Evolutionary conservation across 2,329 filamentous ascomycete species (phyloP).

Genomic region (Botryosphaeria agaves): DNA sequence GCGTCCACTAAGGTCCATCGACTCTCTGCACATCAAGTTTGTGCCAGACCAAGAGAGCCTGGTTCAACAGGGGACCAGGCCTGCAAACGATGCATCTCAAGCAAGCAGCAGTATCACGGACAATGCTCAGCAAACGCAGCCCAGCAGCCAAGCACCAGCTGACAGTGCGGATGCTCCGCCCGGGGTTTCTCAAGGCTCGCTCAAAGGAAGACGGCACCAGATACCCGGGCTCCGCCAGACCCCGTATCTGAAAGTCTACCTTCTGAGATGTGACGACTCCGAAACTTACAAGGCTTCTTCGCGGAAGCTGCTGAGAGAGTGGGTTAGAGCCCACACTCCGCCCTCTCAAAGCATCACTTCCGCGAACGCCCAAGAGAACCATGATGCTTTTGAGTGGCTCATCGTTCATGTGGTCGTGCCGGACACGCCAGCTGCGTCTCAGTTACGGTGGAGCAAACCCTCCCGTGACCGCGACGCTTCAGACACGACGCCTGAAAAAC

Average conservation of each 20-base stretch:
- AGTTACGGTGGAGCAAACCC: conserved; percentile 46
- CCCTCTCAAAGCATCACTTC: conserved; percentile 37
- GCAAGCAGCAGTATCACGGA: not conserved
- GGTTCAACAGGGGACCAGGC: no score
- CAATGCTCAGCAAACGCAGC: not conserved
- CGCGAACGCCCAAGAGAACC: conserved; percentile 62
- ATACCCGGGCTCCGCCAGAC: conserved; percentile 87
- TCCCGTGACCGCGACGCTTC: conserved; percentile 25
- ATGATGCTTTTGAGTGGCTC: conserved; percentile 93
- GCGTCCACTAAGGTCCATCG: conserved; percentile 81
- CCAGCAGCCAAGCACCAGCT: conserved; percentile 8
- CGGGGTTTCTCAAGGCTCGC: no score
- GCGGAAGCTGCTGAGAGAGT: conserved; percentile 67
- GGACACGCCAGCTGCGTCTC: conserved; percentile 63
- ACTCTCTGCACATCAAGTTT: conserved; percentile 79
- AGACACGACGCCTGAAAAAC: conserved; percentile 47
- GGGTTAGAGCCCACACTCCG: conserved; percentile 65
- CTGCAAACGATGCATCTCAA: not conserved
- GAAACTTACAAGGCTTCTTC: conserved; percentile 77
- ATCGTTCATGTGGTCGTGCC: conserved; percentile 85
- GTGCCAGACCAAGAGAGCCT: no score
- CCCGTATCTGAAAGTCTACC: conserved; percentile 78
- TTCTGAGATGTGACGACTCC: conserved; percentile 88
- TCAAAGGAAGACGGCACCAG: conserved; percentile 62
- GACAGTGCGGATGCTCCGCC: conserved; percentile 1